Evolutionary conservation across 129 eudicot genomes (phyloP).

Genomic region (Calendula officinalis): DNA sequence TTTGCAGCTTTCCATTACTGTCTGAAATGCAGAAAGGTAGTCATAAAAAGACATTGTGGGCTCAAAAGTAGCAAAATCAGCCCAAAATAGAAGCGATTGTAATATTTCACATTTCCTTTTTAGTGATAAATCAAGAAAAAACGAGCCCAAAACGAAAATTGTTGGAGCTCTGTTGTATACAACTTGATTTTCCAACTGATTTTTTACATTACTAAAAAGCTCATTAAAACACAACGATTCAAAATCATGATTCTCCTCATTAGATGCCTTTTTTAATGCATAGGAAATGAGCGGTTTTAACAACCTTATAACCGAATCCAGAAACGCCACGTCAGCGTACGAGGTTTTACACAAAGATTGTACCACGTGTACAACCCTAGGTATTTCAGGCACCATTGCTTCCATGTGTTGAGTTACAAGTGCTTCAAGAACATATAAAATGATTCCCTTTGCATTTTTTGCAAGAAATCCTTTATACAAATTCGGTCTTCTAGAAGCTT

Average conservation of each 20-base stretch:
- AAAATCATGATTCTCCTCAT: constrained; percentile 62
- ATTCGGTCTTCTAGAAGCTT: constrained; percentile 36
- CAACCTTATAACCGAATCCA: constrained; percentile 58
- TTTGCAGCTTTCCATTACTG: constrained; percentile 57
- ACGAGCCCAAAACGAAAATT: constrained; percentile 67
- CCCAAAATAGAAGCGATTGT: constrained; percentile 57
- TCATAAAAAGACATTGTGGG: constrained; percentile 60
- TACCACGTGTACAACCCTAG: constrained; percentile 70
- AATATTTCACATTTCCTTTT: constrained; percentile 57
- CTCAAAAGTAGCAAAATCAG: constrained; percentile 69
- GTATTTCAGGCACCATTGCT: constrained; percentile 88
- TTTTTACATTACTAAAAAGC: constrained; percentile 52
- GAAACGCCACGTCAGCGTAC: constrained; percentile 83
- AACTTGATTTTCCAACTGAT: constrained; percentile 31
- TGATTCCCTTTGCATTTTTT: constrained; percentile 79
- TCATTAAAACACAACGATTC: constrained; percentile 86
- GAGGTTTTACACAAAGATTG: constrained; percentile 61
- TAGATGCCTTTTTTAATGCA: constrained; percentile 60
- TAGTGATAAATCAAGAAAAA: constrained; percentile 67
- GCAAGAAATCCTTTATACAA: constrained; percentile 61
- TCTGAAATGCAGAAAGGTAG: constrained; percentile 78
- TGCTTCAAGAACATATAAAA: constrained; percentile 78
- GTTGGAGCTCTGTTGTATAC: constrained; percentile 52
- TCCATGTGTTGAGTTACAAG: constrained; percentile 87
- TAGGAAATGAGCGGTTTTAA: constrained; percentile 76